phyloP scores from a whole-genome alignment of 2,329 filamentous ascomycete genomes.

The Aspergillus melleus region DNA sequence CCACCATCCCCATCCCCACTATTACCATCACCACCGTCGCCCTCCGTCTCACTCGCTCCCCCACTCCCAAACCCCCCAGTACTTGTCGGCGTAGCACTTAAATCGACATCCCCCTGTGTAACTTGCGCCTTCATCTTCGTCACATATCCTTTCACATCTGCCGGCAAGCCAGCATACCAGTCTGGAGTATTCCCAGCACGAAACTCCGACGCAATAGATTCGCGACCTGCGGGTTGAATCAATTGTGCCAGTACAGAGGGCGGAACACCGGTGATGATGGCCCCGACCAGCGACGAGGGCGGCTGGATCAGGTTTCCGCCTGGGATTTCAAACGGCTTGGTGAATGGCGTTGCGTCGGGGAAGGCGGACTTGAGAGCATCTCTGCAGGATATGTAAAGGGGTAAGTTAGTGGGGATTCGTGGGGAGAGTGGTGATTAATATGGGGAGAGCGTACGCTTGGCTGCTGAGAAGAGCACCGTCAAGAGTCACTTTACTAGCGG shows the following conservation, averaged over 20 bases:
- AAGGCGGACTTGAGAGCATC: conserved; percentile 8
- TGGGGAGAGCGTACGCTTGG: conserved; percentile 1
- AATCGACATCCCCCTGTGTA: neutral
- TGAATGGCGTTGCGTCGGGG: conserved; percentile 10
- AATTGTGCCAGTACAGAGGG: neutral
- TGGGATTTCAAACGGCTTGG: conserved; percentile 3
- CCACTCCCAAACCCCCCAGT: too few relatives aligned
- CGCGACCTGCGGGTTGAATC: neutral
- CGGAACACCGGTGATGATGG: neutral
- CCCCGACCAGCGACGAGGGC: neutral
- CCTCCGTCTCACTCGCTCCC: neutral
- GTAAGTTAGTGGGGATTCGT: neutral
- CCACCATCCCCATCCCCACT: neutral
- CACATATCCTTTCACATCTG: neutral
- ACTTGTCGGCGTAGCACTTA: neutral
- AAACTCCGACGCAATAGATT: neutral
- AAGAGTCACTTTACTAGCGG: neutral
- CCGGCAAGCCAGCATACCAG: neutral
- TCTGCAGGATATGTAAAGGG: neutral
- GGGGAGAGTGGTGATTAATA: neutral
- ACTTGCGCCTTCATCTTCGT: neutral
- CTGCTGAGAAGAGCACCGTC: conserved; percentile 4
- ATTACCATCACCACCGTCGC: neutral
- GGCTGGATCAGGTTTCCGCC: conserved; percentile 8
- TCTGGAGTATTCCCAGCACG: neutral